Evolutionary conservation across 164 flowering plant species (phyloP).

Genomic region (Vitis riparia): DNA sequence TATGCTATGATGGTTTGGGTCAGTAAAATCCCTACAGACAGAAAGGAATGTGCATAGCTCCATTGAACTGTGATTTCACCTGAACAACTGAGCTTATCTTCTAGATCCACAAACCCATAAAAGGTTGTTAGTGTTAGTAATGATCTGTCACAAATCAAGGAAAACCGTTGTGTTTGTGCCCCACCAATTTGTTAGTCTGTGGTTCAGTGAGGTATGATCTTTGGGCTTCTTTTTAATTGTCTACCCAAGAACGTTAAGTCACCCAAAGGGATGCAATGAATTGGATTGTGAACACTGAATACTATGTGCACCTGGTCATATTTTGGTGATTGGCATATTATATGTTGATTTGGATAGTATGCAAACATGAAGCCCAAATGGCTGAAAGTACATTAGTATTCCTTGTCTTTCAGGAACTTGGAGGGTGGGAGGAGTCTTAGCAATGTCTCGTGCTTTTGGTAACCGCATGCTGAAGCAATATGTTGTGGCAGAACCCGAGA

Average conservation of each 20-base stretch:
- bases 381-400: background rate
- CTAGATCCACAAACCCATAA: background rate
- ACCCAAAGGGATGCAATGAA: too few relatives aligned
- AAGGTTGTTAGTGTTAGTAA: background rate
- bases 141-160: background rate
- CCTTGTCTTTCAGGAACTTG: conserved; percentile 71
- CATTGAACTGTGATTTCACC: background rate
- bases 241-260: too few relatives aligned
- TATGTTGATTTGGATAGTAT: background rate
- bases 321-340: background rate
- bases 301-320: background rate
- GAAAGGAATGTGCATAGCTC: background rate
- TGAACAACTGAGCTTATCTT: background rate
- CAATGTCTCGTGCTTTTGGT: conserved; percentile 99
- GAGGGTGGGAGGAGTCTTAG: conserved; percentile 98
- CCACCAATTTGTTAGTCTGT: background rate
- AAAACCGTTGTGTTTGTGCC: background rate
- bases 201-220: too few relatives aligned
- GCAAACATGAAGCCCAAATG: background rate
- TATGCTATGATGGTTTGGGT: background rate
- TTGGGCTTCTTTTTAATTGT: too few relatives aligned
- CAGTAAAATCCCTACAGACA: background rate
- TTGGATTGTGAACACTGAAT: background rate
- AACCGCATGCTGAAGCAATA: conserved; percentile 92
- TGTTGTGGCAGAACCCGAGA: conserved; percentile 98